Evolutionary conservation across 805 yeast species (phyloP).

Genomic region (Nakazawaea pomicola): DNA sequence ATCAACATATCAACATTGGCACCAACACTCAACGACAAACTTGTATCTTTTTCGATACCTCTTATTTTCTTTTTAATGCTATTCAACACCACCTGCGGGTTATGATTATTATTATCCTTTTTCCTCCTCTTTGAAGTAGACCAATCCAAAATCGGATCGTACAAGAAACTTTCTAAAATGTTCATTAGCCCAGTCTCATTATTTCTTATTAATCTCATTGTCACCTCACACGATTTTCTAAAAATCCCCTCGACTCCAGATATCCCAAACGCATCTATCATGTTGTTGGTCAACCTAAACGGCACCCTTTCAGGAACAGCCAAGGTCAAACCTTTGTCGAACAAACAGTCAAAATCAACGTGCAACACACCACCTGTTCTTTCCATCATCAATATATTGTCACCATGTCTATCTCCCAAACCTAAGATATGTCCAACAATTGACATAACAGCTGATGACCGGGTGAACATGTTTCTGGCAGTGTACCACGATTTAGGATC

Average conservation of each 20-base stretch:
- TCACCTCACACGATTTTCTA: slow-evolving; percentile 79
- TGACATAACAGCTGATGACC: slow-evolving; percentile 93
- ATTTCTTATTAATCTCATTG: slow-evolving; percentile 62
- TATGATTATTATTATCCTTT: slow-evolving; percentile 27
- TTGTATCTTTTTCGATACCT: slow-evolving; percentile 78
- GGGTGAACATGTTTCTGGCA: slow-evolving; percentile 66
- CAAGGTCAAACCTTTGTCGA: slow-evolving; percentile 74
- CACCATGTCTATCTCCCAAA: slow-evolving; percentile 95
- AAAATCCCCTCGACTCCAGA: slow-evolving; percentile 88
- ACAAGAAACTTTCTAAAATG: slow-evolving; percentile 84
- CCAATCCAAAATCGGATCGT: slow-evolving; percentile 91
- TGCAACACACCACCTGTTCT: slow-evolving; percentile 78
- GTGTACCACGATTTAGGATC: slow-evolving; percentile 87
- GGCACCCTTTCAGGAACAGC: slow-evolving; percentile 93
- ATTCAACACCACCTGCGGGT: slow-evolving; percentile 65
- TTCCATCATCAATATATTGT: slow-evolving; percentile 73
- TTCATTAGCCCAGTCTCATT: slow-evolving; percentile 86
- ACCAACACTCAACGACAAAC: slow-evolving; percentile 80
- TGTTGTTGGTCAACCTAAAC: slow-evolving; percentile 81
- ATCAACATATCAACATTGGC: slow-evolving; percentile 91
- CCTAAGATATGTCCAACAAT: slow-evolving; percentile 94
- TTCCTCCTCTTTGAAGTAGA: slow-evolving; percentile 35
- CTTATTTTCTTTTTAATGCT: slow-evolving; percentile 74
- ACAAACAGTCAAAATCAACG: slow-evolving; percentile 94
- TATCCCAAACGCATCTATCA: slow-evolving; percentile 83